Base-by-base conservation (phyloP, 163 green algal genomes). In the Chlamydomonas reinhardtii region DNA sequence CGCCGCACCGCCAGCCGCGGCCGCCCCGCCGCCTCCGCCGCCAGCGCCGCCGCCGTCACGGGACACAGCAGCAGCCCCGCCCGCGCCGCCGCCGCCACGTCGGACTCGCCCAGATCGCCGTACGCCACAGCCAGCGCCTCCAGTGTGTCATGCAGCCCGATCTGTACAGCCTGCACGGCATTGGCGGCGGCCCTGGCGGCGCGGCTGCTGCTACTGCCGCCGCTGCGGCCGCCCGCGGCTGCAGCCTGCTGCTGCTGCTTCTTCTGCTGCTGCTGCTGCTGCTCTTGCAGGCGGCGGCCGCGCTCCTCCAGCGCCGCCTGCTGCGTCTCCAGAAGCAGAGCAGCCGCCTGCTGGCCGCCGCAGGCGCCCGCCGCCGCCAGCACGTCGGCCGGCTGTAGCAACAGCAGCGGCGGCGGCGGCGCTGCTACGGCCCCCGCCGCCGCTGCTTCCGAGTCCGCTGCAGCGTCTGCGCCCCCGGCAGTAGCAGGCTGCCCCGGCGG, bases 1-100 rank as follows among this genome's bases (percentile, higher is more conserved):
- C 79, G 48, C 79, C 68, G 79, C 54, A 85, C 39, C 32, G 79
- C 79, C 79, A 85, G 79, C 79, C 79, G 22, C 14, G 79, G 68
- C 79, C 79, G 68, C 31, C 79, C 79, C 68, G 52, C 79, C 52
- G 79, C 79, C 79, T 85, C 79, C 48, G 79, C 79, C 79, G 48
- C 66, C 79, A 62, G 4, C 79, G 62, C 69, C 19, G 24, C 4
- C 34, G 64, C 71, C 6, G 48, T 85, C 17, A 70, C 68, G 29
- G 79, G 79, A 68, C 79, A 85, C 68, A 37, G 52, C 22, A 71
- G 68, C 69, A 85, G 68, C 79, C 68, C 68, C 22, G 52, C 68
- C 32, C 79, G 79, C n/a, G 69, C 68, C 25, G 37, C 79, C 11
- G 61, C 24, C 69, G 71, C 68, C 32, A 85, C 32, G 34, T 85